Evolutionary conservation across 73 alveolate genomes (phyloP).

Genomic region (Paramecium pentaurelia): DNA sequence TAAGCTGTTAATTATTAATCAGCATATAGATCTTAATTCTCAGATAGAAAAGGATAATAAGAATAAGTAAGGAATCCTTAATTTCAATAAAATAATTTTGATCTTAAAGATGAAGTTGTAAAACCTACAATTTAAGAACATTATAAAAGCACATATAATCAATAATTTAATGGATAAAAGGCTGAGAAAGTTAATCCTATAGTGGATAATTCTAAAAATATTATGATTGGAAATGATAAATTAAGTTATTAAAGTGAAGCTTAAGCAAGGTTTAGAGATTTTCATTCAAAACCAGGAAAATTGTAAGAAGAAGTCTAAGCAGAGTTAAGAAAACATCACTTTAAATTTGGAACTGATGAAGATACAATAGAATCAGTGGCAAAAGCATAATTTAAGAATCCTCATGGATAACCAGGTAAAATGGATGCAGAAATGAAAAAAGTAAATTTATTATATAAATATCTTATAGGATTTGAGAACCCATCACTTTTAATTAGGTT

Average conservation of each 20-base stretch:
- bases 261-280: conserved; percentile 55
- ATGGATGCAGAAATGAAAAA: conserved; percentile 41
- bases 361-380: neutral
- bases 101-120: neutral
- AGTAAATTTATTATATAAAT: neutral
- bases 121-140: neutral
- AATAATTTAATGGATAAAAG: neutral
- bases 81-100: neutral
- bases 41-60: neutral
- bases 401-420: neutral
- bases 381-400: conserved; percentile 14
- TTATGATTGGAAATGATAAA: conserved; percentile 51
- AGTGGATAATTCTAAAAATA: conserved; percentile 23
- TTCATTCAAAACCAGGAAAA: neutral
- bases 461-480: conserved; percentile 41
- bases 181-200: neutral
- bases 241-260: conserved; percentile 51
- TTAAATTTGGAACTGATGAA: conserved; percentile 50
- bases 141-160: conserved; percentile 25
- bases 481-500: conserved; percentile 54
- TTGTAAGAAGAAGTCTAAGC: conserved; percentile 51
- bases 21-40: neutral
- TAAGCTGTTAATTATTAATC: neutral
- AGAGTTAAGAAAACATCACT: conserved; percentile 58
- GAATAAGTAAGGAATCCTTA: neutral